Evolutionary conservation across 352 stramenopile genomes (phyloP).

Genomic region (Phytophthora fragariaefolia): DNA sequence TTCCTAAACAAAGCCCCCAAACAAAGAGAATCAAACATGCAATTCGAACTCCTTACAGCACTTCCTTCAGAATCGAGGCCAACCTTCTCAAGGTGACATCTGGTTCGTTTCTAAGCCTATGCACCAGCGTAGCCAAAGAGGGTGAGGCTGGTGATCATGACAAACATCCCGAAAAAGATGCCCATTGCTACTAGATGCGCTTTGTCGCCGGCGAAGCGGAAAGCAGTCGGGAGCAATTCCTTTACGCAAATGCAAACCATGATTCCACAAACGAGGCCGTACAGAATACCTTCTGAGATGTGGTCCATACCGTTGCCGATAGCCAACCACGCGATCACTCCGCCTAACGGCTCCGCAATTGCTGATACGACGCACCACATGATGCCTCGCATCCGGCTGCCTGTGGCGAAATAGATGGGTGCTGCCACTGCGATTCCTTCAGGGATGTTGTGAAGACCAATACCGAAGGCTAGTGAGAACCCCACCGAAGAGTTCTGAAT

Average conservation of each 20-base stretch:
- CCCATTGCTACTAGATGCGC: constrained; percentile 77
- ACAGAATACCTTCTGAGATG: constrained; percentile 86
- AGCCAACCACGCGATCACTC: constrained; percentile 87
- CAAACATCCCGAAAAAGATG: constrained; percentile 81
- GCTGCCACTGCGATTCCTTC: constrained; percentile 95
- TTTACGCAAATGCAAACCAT: constrained; percentile 93
- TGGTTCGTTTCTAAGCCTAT: constrained; percentile 26
- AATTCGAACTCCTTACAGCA: no score
- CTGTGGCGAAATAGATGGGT: constrained; percentile 97
- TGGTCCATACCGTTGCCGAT: constrained; percentile 76
- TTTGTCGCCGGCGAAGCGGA: constrained; percentile 85
- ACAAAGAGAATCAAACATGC: not conserved
- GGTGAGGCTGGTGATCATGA: constrained; percentile 90
- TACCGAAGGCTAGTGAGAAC: constrained; percentile 91
- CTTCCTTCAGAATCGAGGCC: no score
- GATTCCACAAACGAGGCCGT: constrained; percentile 93
- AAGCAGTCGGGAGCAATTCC: constrained; percentile 91
- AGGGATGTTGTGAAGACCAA: constrained; percentile 97
- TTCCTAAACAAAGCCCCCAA: not conserved
- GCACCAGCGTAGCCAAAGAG: constrained; percentile 78
- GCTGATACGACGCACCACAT: constrained; percentile 92
- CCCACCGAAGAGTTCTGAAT: constrained; percentile 90
- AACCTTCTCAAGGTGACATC: no score
- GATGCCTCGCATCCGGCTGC: constrained; percentile 92
- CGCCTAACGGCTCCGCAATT: constrained; percentile 90